These are phyloP conservation scores for Silene latifolia DNA, from an alignment of 148 eudicot genomes.

Conservation along the genomic window DNA sequence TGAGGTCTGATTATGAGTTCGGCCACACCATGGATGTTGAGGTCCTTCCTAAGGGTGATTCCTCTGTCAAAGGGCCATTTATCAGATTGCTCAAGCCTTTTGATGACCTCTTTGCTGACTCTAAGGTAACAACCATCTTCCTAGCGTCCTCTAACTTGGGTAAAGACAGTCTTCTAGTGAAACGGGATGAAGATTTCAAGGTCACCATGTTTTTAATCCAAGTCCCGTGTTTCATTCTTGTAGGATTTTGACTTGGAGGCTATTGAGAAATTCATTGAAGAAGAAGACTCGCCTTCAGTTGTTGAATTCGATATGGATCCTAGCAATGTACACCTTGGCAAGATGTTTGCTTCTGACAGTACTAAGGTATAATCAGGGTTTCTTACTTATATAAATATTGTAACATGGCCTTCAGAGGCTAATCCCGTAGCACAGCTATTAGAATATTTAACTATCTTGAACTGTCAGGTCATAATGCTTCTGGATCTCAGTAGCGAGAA, in stretches of 20 bases:
- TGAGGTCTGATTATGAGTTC: constrained; percentile 72
- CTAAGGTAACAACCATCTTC: constrained; percentile 32
- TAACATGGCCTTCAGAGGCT: too few species aligned
- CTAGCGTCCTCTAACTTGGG: too few species aligned
- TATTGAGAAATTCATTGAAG: constrained; percentile 56
- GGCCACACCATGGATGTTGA: constrained; percentile 71
- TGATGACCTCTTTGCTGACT: constrained; percentile 79
- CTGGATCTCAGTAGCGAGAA: constrained; percentile 32
- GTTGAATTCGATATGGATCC: constrained; percentile 54
- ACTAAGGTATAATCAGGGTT: constrained; percentile 48
- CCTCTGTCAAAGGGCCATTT: constrained; percentile 54
- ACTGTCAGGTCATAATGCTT: constrained; percentile 31
- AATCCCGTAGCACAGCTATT: too few species aligned
- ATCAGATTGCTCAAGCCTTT: constrained; percentile 85
- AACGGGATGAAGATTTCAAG: too few species aligned
- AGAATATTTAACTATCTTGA: too few species aligned
- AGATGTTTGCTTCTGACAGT: constrained; percentile 50
- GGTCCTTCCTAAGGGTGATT: constrained; percentile 68
- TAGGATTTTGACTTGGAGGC: constrained; percentile 69
- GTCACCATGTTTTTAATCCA: too few species aligned
- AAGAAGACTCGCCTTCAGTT: constrained; percentile 54
- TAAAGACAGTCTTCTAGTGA: too few species aligned
- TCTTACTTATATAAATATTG: too few species aligned
- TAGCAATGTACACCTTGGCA: constrained; percentile 46
- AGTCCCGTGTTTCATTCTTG: not conserved